Percentiles rank a stretch among this genome's conserved stretches.
Evolutionary conservation across 257 asterid genomes (phyloP).

Genomic region (Buddleja alternifolia): DNA sequence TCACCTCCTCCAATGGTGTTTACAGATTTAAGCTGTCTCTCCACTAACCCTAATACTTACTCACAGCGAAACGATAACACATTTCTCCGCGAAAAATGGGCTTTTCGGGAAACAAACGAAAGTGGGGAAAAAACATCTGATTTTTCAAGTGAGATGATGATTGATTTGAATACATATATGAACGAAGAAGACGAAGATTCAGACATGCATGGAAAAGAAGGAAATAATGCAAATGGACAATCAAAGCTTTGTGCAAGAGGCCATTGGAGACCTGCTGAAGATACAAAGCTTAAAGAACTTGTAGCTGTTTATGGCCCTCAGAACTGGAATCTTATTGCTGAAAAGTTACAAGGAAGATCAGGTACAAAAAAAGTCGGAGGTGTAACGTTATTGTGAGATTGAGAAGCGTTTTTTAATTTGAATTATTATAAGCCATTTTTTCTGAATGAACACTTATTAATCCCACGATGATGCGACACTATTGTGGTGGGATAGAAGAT

Average conservation of each 20-base stretch:
- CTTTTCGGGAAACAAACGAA: slow-evolving; percentile 8
- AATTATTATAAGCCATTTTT: too few relatives aligned
- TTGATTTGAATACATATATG: slow-evolving; percentile 60
- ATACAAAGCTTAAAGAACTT: slow-evolving; percentile 70
- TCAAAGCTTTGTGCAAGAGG: slow-evolving; percentile 82
- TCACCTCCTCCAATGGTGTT: slow-evolving; percentile 35
- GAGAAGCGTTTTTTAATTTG: too few relatives aligned
- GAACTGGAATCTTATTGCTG: slow-evolving; percentile 89
- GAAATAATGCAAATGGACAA: slow-evolving; percentile 37
- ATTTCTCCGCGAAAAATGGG: slow-evolving; percentile 13
- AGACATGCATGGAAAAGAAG: slow-evolving; percentile 45
- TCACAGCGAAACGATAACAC: not conserved
- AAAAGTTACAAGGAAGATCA: slow-evolving; percentile 79
- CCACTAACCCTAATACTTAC: slow-evolving; percentile 31
- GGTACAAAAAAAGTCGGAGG: too few relatives aligned
- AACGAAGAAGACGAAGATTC: slow-evolving; percentile 36
- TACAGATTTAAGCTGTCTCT: slow-evolving; percentile 43
- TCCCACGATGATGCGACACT: too few relatives aligned
- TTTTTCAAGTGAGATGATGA: slow-evolving; percentile 32
- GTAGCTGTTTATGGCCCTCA: slow-evolving; percentile 90
- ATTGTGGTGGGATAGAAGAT: too few relatives aligned
- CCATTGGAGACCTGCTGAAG: slow-evolving; percentile 95
- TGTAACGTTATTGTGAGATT: too few relatives aligned
- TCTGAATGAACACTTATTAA: too few relatives aligned
- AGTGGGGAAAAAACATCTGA: slow-evolving; percentile 35